A percentile compares a stretch with the other conserved stretches of the same genome.
These are phyloP conservation scores for Protostelium mycophagum DNA, from an alignment of 78 protist genomes.

Conservation along the genomic window DNA sequence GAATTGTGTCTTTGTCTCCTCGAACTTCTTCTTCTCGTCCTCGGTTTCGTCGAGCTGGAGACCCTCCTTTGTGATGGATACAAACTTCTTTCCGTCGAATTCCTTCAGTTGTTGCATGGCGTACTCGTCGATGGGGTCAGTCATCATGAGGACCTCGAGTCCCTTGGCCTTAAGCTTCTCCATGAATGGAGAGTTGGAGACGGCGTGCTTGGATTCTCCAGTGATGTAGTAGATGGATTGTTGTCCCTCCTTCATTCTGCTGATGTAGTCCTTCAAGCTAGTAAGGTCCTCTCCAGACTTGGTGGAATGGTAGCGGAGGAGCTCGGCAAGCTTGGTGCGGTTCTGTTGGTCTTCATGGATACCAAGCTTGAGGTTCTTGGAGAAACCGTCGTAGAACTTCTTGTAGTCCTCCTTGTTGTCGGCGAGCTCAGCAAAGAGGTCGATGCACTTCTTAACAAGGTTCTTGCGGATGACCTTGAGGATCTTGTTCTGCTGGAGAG, in stretches of 20 bases:
- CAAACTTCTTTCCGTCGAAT: conserved; percentile 97
- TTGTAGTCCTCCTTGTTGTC: conserved; percentile 97
- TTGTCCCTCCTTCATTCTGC: conserved; percentile 98
- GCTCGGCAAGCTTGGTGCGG: conserved; percentile 94
- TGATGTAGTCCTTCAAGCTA: conserved; percentile 97
- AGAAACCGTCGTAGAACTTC: conserved; percentile 97
- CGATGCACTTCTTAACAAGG: conserved; percentile 97
- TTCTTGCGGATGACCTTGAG: conserved; percentile 98
- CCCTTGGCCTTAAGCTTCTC: conserved; percentile 79
- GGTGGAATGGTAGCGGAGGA: conserved; percentile 95
- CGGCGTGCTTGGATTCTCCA: conserved; percentile 89
- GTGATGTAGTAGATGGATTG: conserved; percentile 99
- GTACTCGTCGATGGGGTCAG: conserved; percentile 99
- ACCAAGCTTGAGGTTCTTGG: conserved; percentile 98
- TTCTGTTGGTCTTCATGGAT: conserved; percentile 98
- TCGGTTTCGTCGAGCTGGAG: conserved; percentile 91
- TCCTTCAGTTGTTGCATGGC: conserved; percentile 97
- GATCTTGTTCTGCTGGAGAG: conserved; percentile 98
- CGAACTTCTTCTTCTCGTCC: conserved; percentile 91
- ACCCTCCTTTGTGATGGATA: conserved; percentile 98
- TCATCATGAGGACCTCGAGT: conserved; percentile 97
- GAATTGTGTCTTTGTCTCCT: conserved; percentile 84
- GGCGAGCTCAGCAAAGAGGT: conserved; percentile 94
- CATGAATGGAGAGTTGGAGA: conserved; percentile 92
- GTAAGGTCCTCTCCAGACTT: conserved; percentile 90